A percentile compares a stretch with the other conserved stretches of the same genome.
phyloP scores from a whole-genome alignment of 495 filamentous ascomycete genomes.

The Jackrogersella multiformis region DNA sequence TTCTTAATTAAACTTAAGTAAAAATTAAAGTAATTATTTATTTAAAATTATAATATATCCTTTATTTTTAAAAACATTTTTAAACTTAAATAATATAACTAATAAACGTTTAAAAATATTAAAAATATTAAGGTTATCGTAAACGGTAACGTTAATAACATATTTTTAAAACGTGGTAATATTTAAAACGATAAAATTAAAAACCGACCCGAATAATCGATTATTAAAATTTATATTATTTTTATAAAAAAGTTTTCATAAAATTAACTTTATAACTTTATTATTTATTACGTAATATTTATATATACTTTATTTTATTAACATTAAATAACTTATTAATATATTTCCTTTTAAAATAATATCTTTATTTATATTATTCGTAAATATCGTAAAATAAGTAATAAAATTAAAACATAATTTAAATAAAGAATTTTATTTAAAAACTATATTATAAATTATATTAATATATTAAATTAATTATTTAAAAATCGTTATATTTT shows the following conservation, averaged over 20 bases:
- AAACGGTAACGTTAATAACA: neutral
- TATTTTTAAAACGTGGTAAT: neutral
- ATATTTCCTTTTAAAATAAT: slow-evolving; percentile 1
- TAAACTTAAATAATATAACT: neutral
- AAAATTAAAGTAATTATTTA: too few species aligned
- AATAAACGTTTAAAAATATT: neutral
- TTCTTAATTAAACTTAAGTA: neutral
- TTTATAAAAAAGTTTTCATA: too few species aligned
- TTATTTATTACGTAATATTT: neutral
- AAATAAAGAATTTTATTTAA: neutral
- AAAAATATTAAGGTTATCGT: neutral
- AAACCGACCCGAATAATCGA: neutral
- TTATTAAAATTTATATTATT: neutral
- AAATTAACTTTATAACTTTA: too few species aligned
- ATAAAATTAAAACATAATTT: neutral
- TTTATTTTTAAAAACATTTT: neutral
- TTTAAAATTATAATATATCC: too few species aligned
- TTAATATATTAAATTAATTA: too few species aligned
- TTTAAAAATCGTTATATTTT: too few species aligned
- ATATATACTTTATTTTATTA: neutral
- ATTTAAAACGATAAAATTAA: neutral
- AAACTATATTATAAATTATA: too few species aligned
- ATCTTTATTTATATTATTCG: neutral
- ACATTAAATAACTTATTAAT: neutral
- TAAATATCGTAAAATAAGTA: too few species aligned